Conservation (phyloP, 352 stramenopile genomes). For the Aphanomyces euteiches region DNA sequence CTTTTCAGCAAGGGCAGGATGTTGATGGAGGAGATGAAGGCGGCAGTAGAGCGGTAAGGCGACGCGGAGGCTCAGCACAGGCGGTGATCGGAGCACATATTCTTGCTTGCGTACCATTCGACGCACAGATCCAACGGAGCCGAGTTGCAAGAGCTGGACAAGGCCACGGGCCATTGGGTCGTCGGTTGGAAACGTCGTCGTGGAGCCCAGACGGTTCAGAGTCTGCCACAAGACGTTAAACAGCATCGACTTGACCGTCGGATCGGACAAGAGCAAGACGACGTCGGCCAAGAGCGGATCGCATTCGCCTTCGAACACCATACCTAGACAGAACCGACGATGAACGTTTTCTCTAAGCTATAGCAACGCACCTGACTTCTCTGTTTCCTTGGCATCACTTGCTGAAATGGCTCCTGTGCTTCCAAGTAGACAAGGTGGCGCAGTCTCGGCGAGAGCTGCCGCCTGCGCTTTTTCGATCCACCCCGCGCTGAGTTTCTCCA, state of each 20-base stretch:
- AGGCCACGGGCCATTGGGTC: conserved; percentile 68
- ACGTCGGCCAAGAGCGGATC: conserved; percentile 73
- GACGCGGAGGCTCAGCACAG: conserved; percentile 78
- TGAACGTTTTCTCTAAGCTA: neutral
- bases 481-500: conserved; percentile 74
- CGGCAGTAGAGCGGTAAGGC: conserved; percentile 65
- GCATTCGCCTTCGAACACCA: conserved; percentile 78
- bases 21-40: conserved; percentile 25
- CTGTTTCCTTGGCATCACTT: conserved; percentile 26
- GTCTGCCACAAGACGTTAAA: conserved; percentile 71
- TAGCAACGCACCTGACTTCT: conserved; percentile 7
- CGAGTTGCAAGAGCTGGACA: conserved; percentile 82
- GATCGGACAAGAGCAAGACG: conserved; percentile 68
- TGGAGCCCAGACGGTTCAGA: conserved; percentile 47
- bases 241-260: conserved; percentile 72
- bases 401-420: conserved; percentile 43
- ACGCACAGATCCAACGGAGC: conserved; percentile 69
- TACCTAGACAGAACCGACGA: conserved; percentile 49
- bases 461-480: conserved; percentile 74
- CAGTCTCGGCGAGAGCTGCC: conserved; percentile 2
- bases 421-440: conserved; percentile 70
- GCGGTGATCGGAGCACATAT: conserved; percentile 68
- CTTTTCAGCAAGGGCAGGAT: neutral
- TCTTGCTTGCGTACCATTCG: conserved; percentile 84
- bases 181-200: conserved; percentile 74